Evolutionary conservation across 192 early-diverging fungal genomes (phyloP), one percentile per base, ranked within the genome.

Genomic region (Coemansia sp.): DNA sequence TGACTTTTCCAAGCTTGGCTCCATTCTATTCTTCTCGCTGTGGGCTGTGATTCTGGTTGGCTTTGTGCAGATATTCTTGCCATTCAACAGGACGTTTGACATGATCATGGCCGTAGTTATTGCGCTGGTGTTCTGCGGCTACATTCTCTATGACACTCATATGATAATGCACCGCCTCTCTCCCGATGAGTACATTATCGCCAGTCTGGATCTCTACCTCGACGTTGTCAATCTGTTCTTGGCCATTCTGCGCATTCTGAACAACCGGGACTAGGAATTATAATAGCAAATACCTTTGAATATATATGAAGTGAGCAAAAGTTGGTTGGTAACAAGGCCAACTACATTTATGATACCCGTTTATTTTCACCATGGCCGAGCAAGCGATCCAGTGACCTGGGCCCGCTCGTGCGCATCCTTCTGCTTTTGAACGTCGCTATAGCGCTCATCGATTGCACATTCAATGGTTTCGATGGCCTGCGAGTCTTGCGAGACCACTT

Each of bases 211-310:
- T 38, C 78, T 94, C 51, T 94, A 94, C 66, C 77, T 94, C 39
- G 92, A 94, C 67, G 73, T 94, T 29, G 68, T 94, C 70, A 94
- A 94, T 65, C 77, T 94, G 60, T 94, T 94, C 82, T 34, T 94
- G 29, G 77, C 79, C n/a, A 85, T 91, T 31, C 71, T 91, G 64
- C 86, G 87, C 65, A 88, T 91, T 50, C 68, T 91, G 27, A 69
- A 69, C 61, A 72, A 87, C 70, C 74, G 68, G 44, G 74, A 82
- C 74, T 82, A 72, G 51, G 36, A 32, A 17, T 15, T 34, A 32
- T 34, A 34, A 36, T 34, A 17, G 27, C 31, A 58, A 31, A 45
- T n/a, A n/a, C 41, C 14, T 15, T 44, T 44, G 37, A 38, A 10
- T 19, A 48, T 19, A 48, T 48, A n/a, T 48, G n/a, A 27, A 27